These are phyloP conservation scores for Pachyrhizus erosus DNA, from an alignment of 306 rosid species.

Conservation along the genomic window DNA sequence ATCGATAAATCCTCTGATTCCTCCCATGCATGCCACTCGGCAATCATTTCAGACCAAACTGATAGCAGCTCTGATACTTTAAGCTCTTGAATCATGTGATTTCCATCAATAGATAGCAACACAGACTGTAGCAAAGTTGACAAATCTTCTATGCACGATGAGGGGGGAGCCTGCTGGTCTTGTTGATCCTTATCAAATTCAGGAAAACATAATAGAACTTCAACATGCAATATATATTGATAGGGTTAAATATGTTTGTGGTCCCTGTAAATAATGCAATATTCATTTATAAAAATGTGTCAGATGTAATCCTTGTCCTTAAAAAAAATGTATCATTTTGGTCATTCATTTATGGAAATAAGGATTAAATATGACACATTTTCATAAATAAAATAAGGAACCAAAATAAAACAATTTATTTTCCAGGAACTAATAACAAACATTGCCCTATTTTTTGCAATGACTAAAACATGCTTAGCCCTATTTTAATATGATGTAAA, in stretches of 20 bases:
- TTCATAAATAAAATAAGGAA: background rate
- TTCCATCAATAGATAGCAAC: constrained; percentile 65
- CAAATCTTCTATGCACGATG: constrained; percentile 75
- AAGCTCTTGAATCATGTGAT: constrained; percentile 66
- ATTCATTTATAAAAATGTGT: background rate
- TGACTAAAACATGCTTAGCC: background rate
- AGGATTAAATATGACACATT: background rate
- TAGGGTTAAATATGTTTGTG: background rate
- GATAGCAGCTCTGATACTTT: constrained; percentile 71
- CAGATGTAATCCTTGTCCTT: background rate
- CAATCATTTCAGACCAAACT: constrained; percentile 82
- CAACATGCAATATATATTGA: background rate
- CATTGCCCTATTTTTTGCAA: background rate
- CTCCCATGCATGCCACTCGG: constrained; percentile 93
- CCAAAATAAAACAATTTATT: background rate
- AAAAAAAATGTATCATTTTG: background rate
- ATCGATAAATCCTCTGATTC: constrained; percentile 83
- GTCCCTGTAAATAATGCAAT: background rate
- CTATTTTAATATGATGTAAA: background rate
- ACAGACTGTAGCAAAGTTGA: constrained; percentile 71
- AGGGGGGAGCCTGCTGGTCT: constrained; percentile 51
- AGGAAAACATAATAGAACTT: constrained; percentile 29
- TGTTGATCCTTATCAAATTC: constrained; percentile 55
- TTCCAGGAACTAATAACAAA: background rate
- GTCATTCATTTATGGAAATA: background rate